Base-by-base conservation (phyloP, 2,329 filamentous ascomycete species). In the Clathrospora elynae region DNA sequence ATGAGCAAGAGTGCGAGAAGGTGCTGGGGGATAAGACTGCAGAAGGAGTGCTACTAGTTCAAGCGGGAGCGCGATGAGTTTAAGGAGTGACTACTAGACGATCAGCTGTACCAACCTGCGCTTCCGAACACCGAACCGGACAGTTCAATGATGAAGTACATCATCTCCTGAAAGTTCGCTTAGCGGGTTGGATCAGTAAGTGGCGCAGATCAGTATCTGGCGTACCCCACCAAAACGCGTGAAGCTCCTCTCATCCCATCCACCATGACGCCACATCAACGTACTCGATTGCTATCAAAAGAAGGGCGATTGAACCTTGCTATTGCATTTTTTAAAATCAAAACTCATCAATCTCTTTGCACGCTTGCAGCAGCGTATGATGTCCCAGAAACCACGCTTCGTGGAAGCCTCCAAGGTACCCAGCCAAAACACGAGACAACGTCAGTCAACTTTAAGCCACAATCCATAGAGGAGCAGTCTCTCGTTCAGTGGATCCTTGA, bases 401-500 rank as follows among this genome's bases (percentile, higher is more conserved):
- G 13, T 2, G 11, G 11, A 5, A 28, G 35, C 22, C 19, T 35
- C 4, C 6, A 29, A n/a, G 35, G 42, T 22, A 17, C 8, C 22
- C 42, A 12, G 3, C 22, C 34, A 10, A 5, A 33, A 25, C 6
- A 17, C 13, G 23, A 11, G 5, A 22, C 22, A 26, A 25, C 35
- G 9, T 29, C 26, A 18, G 10, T 25, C 18, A 42, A 42, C 11
- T 28, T 9, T 10, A 51, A 51, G 43, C 47, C 43, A 28, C 14
- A 6, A n/a, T 20, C 42, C 14, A 11, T n/a, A 13, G 16, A 49
- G 22, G 46, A 49, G 42, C 37, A 46, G 42, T 28, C 38, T 17
- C 37, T 51, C 18, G 17, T 46, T 19, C 26, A 42, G 16, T 50
- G 33, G 32, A 50, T 49, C 12, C 35, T 49, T 28, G 24, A 39